Base-by-base conservation (phyloP, 1,284 basidiomycete species). In the Ceratobasidium sp. region DNA sequence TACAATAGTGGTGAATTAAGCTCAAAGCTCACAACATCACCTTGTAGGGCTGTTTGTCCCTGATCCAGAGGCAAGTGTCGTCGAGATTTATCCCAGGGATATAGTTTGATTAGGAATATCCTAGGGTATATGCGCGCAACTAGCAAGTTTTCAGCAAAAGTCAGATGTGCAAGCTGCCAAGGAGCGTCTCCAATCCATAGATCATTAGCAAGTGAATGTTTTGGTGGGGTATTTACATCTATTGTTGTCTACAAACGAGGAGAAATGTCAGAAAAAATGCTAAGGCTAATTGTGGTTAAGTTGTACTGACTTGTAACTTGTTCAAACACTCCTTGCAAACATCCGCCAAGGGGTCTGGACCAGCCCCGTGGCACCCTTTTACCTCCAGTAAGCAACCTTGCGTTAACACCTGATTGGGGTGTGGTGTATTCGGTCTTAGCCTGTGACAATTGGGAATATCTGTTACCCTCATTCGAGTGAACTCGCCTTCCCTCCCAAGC, bases 141-240 rank as follows among this genome's bases (percentile, higher is more conserved):
- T 0, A 86, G 79, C 0, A 86, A 61, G 33, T 83, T 81, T 77
- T 85, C 84, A 1, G 83, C 77, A 12, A 86, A 53, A 0, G 83
- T 84, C 6, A 86, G 79, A 10, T 66, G 66, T 12, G 77, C 2
- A 0, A 86, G 79, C 28, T 82, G 80, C 12, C 56, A 51, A 0
- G 85, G 85, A 18, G 85, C 70, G 9, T 80, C 72, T 1, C 86
- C 85, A 58, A 86, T 83, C 85, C 86, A 86, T 79, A 86, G 80
- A 15, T 82, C 76, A 70, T 86, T 87, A 18, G 83, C 84, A 0
- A 86, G 80, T 1, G 83, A 80, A 26, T 83, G 80, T 13, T 73
- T 80, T 9, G 84, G 83, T 6, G 68, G 66, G 15, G 20, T 56
- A 23, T 49, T 7, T 49, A 49, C 46, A 23, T 56, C 53, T 23